Conservation (phyloP, 2,329 filamentous ascomycete species). For the Fusarium avenaceum region DNA sequence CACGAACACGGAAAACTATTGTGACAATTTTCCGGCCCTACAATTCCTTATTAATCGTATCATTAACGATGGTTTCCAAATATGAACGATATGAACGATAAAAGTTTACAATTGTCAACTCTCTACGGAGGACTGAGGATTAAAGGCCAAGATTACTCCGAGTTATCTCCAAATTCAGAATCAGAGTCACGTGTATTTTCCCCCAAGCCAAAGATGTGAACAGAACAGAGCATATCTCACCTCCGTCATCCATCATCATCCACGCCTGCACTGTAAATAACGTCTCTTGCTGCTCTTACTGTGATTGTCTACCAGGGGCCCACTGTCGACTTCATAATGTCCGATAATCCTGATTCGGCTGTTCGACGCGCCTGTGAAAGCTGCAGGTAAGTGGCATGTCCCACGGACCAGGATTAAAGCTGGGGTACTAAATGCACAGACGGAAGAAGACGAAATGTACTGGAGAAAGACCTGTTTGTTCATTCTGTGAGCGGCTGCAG, state of each 20-base stretch:
- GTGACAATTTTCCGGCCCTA: background rate
- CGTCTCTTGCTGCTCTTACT: background rate
- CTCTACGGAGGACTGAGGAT: background rate
- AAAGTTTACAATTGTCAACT: background rate
- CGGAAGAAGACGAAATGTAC: slow-evolving; percentile 46
- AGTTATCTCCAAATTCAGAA: slow-evolving; percentile 13
- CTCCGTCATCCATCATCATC: background rate
- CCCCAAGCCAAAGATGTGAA: slow-evolving; percentile 18
- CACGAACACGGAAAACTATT: slow-evolving; percentile 35
- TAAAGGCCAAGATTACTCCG: background rate
- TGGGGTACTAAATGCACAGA: slow-evolving; percentile 6
- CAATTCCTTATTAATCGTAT: background rate
- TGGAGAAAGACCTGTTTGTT: slow-evolving; percentile 38
- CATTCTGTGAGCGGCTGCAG: slow-evolving; percentile 39
- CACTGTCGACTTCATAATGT: slow-evolving; percentile 16
- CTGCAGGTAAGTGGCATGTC: slow-evolving; percentile 30
- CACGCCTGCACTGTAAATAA: background rate
- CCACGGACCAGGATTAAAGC: background rate
- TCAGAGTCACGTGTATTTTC: slow-evolving; percentile 15
- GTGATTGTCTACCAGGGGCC: background rate
- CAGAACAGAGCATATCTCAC: slow-evolving; percentile 25
- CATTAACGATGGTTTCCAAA: background rate
- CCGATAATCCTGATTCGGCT: slow-evolving; percentile 15
- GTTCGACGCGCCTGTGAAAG: slow-evolving; percentile 35
- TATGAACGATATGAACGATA: background rate